Percentiles rank a stretch among this genome's conserved stretches.
These are phyloP conservation scores for Apiospora marii DNA, from an alignment of 2,329 filamentous ascomycete species.

Conservation along the genomic window DNA sequence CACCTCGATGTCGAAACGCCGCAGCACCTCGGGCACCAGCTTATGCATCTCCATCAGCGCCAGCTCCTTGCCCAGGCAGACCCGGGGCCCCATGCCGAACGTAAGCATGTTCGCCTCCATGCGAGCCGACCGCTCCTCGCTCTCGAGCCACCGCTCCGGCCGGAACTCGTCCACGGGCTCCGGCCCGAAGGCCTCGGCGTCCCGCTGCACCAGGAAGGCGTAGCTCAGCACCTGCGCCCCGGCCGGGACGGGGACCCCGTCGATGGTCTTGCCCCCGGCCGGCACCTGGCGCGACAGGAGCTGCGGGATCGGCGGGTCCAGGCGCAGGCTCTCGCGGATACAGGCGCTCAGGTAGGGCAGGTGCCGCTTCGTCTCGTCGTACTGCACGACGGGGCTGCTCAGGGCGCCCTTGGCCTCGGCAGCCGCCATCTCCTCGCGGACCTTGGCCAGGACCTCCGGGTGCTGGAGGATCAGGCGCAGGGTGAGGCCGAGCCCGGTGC, in stretches of 20 bases:
- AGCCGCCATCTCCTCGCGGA: neutral
- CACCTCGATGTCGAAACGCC: neutral
- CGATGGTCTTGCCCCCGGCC: neutral
- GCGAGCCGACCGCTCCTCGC: neutral
- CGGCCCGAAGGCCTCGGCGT: slow-evolving; percentile 7
- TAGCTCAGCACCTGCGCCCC: slow-evolving; percentile 18
- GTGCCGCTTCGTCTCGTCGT: slow-evolving; percentile 16
- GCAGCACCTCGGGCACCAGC: slow-evolving; percentile 6
- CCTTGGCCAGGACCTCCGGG: slow-evolving; percentile 2
- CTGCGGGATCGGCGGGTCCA: slow-evolving; percentile 17
- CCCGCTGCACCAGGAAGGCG: slow-evolving; percentile 13
- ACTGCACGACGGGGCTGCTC: slow-evolving; percentile 2
- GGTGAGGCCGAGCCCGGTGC: slow-evolving; percentile 26
- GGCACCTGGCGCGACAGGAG: slow-evolving; percentile 10
- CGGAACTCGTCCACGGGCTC: neutral
- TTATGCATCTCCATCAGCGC: slow-evolving; percentile 17
- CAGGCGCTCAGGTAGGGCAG: slow-evolving; percentile 23
- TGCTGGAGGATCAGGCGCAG: slow-evolving; percentile 26
- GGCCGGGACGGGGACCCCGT: neutral
- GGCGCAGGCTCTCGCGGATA: slow-evolving; percentile 17
- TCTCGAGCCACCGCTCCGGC: slow-evolving; percentile 21
- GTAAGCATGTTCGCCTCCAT: slow-evolving; percentile 13
- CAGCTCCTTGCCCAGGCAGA: slow-evolving; percentile 22
- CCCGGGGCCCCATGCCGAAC: slow-evolving; percentile 15
- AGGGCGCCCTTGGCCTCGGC: neutral